A percentile compares a stretch with the other conserved stretches of the same genome.
These are phyloP conservation scores for Metschnikowia amazonensis DNA, from an alignment of 805 yeast genomes.

Conservation along the genomic window DNA sequence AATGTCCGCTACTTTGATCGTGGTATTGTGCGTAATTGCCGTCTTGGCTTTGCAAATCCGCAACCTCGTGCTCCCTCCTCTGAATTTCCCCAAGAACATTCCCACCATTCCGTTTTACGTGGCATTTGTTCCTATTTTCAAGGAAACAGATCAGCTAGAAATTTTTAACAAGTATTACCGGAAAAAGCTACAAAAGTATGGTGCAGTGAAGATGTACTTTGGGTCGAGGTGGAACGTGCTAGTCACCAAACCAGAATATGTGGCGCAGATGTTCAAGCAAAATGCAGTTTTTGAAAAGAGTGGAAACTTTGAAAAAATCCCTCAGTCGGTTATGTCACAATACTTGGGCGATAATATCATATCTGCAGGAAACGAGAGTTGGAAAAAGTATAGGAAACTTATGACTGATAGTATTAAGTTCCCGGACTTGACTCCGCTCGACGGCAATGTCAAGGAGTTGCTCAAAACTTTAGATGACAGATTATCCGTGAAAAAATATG, in stretches of 20 bases:
- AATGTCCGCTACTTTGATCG: background rate
- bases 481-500: slow-evolving; percentile 5
- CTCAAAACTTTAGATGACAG: slow-evolving; percentile 21
- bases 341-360: slow-evolving; percentile 62
- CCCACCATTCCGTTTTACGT: slow-evolving; percentile 64
- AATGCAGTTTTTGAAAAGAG: slow-evolving; percentile 53
- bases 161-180: slow-evolving; percentile 42
- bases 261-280: slow-evolving; percentile 45
- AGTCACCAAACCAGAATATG: slow-evolving; percentile 45
- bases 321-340: slow-evolving; percentile 48
- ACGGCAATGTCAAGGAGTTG: slow-evolving; percentile 35
- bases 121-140: slow-evolving; percentile 43
- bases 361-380: slow-evolving; percentile 51
- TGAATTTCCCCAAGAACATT: slow-evolving; percentile 47
- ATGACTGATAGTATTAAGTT: slow-evolving; percentile 49
- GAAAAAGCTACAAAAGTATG: slow-evolving; percentile 45
- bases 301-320: slow-evolving; percentile 58
- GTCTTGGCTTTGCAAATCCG: slow-evolving; percentile 8
- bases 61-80: slow-evolving; percentile 42
- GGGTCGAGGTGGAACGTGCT: slow-evolving; percentile 61
- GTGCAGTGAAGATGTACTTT: slow-evolving; percentile 57
- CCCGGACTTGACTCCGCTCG: slow-evolving; percentile 40
- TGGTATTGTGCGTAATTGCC: background rate
- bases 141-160: slow-evolving; percentile 46
- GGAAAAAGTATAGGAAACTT: slow-evolving; percentile 47